Percentiles rank a stretch among this genome's conserved stretches.
These are phyloP conservation scores for Citrus sp. DNA, from an alignment of 345 rosid species.

Conservation along the genomic window DNA sequence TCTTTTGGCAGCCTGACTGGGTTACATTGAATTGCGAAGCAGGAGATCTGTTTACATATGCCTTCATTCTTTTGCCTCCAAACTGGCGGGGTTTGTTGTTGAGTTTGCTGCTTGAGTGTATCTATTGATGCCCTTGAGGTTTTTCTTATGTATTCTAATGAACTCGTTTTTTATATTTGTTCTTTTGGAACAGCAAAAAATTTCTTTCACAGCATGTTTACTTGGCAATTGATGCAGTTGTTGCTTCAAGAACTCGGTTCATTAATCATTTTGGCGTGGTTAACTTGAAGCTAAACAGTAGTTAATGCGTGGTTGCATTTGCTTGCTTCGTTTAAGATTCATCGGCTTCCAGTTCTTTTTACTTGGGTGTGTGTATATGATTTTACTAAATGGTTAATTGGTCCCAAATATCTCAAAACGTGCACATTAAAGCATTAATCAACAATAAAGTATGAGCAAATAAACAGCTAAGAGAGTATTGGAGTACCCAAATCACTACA, in stretches of 20 bases:
- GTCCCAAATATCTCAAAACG: not conserved
- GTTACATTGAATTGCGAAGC: conserved; percentile 2
- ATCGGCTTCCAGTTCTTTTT: too few species aligned
- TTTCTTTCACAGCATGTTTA: not conserved
- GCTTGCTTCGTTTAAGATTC: too few species aligned
- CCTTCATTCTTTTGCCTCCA: not conserved
- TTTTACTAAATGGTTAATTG: not conserved
- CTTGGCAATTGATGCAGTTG: not conserved
- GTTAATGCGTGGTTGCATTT: not conserved
- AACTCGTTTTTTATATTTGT: not conserved
- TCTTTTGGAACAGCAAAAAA: conserved; percentile 5
- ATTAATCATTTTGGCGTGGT: not conserved
- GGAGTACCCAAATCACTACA: not conserved
- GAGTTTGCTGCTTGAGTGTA: conserved; percentile 1
- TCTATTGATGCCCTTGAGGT: conserved; percentile 2
- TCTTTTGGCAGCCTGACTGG: not conserved
- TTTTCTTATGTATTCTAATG: not conserved
- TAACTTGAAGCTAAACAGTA: not conserved
- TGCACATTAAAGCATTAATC: not conserved
- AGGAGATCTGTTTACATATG: not conserved
- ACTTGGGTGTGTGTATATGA: too few species aligned
- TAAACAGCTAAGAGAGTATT: not conserved
- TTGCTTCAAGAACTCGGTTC: not conserved
- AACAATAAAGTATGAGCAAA: not conserved
- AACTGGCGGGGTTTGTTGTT: not conserved